Conservation (phyloP, 768 basidiomycete species). For the Amyloporia xantha region DNA sequence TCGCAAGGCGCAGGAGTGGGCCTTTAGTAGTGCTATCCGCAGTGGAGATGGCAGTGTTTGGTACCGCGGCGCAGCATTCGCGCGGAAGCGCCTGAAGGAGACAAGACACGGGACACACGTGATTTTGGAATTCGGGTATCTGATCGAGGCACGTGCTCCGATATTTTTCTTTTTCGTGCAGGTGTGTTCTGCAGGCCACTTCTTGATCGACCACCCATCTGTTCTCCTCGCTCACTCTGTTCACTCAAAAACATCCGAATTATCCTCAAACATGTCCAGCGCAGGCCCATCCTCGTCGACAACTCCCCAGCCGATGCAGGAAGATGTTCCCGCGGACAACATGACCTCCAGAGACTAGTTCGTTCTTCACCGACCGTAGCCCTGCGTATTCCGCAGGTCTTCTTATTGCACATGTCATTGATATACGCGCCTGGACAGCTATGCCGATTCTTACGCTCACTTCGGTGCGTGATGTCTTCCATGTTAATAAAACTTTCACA, state of each 20-base stretch:
- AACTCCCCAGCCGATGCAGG: slow-evolving; percentile 17
- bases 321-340: slow-evolving; percentile 18
- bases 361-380: slow-evolving; percentile 23
- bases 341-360: slow-evolving; percentile 89
- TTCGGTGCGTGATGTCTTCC: slow-evolving; percentile 48
- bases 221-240: background rate
- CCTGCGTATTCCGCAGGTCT: background rate
- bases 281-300: slow-evolving; percentile 24
- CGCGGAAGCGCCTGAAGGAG: background rate
- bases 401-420: background rate
- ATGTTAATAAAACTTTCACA: background rate
- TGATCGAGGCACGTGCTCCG: slow-evolving; percentile 7
- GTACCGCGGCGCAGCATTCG: background rate
- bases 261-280: slow-evolving; percentile 15
- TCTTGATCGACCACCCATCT: no score
- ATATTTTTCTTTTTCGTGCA: slow-evolving; percentile 12
- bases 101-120: background rate
- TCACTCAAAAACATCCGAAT: background rate
- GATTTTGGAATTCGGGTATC: background rate
- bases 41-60: slow-evolving; percentile 1
- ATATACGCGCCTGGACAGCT: slow-evolving; percentile 41
- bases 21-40: slow-evolving; percentile 6
- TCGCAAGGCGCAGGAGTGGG: background rate
- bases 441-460: slow-evolving; percentile 94
- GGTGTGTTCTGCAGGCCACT: background rate